Percentiles rank a stretch among this genome's conserved stretches.
Evolutionary conservation across 805 yeast genomes (phyloP).

Genomic region (Ogataea methanolica): DNA sequence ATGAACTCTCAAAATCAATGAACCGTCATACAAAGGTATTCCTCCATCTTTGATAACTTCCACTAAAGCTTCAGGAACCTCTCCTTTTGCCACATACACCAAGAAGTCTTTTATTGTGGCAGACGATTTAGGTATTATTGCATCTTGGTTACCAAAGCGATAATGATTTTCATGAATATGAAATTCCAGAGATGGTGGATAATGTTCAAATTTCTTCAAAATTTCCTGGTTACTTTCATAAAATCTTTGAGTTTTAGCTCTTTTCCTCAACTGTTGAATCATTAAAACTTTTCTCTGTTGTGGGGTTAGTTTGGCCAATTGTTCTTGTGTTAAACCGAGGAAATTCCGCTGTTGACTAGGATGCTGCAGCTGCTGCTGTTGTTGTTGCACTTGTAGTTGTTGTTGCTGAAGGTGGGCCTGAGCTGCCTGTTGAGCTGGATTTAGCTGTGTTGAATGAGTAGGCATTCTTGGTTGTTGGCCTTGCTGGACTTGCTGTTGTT

Average conservation of each 20-base stretch:
- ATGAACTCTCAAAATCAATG: conserved; percentile 76
- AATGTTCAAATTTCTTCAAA: conserved; percentile 67
- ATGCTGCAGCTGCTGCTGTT: conserved; percentile 17
- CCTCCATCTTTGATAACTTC: conserved; percentile 88
- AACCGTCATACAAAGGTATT: conserved; percentile 82
- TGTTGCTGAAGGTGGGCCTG: background rate
- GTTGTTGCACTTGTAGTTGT: background rate
- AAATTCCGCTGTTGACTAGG: conserved; percentile 20
- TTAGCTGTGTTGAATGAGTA: too few species aligned
- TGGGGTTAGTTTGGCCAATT: conserved; percentile 30
- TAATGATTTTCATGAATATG: conserved; percentile 91
- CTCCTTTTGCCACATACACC: conserved; percentile 72
- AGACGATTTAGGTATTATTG: conserved; percentile 75
- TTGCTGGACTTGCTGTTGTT: background rate
- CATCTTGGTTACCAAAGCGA: conserved; percentile 86
- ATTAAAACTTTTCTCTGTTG: conserved; percentile 39
- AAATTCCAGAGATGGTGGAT: conserved; percentile 78
- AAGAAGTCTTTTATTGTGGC: conserved; percentile 76
- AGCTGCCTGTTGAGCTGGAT: too few species aligned
- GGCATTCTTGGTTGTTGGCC: too few species aligned
- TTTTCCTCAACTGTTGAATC: conserved; percentile 38
- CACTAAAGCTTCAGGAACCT: conserved; percentile 83
- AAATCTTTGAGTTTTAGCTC: conserved; percentile 49
- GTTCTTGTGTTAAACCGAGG: conserved; percentile 26
- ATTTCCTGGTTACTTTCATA: conserved; percentile 71